Conservation (phyloP, 345 rosid genomes). For the Ricinus communis region DNA sequence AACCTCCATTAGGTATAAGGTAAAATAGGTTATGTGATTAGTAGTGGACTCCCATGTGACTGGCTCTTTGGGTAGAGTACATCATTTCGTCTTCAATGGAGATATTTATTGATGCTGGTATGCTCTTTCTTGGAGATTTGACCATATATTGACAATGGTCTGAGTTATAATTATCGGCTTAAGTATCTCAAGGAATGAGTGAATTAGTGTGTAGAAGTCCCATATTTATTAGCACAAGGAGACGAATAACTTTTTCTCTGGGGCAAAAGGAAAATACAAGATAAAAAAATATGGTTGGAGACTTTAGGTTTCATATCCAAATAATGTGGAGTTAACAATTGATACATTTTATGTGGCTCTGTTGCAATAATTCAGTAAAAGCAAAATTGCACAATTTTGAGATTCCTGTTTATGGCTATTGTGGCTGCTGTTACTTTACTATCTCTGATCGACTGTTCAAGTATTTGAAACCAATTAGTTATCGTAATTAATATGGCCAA, state of each 20-base stretch:
- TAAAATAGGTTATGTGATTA: not conserved
- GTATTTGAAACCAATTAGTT: not conserved
- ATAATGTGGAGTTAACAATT: not conserved
- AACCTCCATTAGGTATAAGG: not conserved
- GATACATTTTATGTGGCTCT: not conserved
- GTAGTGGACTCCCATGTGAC: not conserved
- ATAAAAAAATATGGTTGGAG: too few species aligned
- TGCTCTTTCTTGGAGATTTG: not conserved
- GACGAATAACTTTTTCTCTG: too few species aligned
- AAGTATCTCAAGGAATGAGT: not conserved
- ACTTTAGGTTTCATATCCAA: not conserved
- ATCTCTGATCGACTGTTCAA: not conserved
- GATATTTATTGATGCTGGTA: not conserved
- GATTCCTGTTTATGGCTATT: not conserved
- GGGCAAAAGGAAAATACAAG: too few species aligned
- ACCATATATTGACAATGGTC: not conserved
- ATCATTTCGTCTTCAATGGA: too few species aligned
- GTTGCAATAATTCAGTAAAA: not conserved
- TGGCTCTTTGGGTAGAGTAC: constrained; percentile 1
- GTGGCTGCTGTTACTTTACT: not conserved
- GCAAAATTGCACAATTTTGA: not conserved
- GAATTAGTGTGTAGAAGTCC: too few species aligned
- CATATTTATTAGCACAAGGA: too few species aligned
- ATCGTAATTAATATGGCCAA: not conserved
- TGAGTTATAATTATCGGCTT: not conserved